These are phyloP conservation scores for Calonectria crousiana DNA, from an alignment of 2,329 filamentous ascomycete genomes.

Conservation along the genomic window DNA sequence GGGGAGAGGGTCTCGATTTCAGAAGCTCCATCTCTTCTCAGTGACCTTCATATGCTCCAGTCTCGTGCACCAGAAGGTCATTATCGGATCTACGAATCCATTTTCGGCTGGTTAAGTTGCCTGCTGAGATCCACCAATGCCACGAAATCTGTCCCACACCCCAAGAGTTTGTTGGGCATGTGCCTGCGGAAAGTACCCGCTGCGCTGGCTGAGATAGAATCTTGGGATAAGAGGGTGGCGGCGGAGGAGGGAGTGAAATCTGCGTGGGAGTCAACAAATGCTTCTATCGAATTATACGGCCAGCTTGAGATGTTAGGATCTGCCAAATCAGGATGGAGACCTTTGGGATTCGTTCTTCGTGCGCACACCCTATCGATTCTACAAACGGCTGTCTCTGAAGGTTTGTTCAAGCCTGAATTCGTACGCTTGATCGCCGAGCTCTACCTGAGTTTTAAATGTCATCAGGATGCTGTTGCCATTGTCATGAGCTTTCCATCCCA, in stretches of 20 bases:
- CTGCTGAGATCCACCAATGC: constrained; percentile 46
- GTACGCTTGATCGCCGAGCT: constrained; percentile 45
- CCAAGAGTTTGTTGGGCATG: constrained; percentile 52
- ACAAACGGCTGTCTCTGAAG: constrained; percentile 45
- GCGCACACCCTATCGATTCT: constrained; percentile 48
- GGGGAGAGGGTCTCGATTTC: not conserved
- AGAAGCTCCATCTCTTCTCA: constrained; percentile 28
- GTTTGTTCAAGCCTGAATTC: constrained; percentile 45
- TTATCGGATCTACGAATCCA: constrained; percentile 49
- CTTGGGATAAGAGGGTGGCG: constrained; percentile 46
- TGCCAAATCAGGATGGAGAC: constrained; percentile 47
- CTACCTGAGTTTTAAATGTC: constrained; percentile 43
- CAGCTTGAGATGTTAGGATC: constrained; percentile 51
- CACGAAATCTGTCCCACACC: constrained; percentile 33
- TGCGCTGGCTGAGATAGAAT: constrained; percentile 48
- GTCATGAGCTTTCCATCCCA: constrained; percentile 31
- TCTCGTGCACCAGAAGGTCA: constrained; percentile 35
- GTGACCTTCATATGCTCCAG: constrained; percentile 42
- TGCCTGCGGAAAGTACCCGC: constrained; percentile 50
- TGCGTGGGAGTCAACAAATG: constrained; percentile 44
- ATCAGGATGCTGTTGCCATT: constrained; percentile 45
- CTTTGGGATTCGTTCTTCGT: constrained; percentile 49
- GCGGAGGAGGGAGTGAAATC: constrained; percentile 39
- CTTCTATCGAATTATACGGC: constrained; percentile 48
- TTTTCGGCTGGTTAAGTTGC: constrained; percentile 47